Evolutionary conservation across 2,329 filamentous ascomycete genomes (phyloP).

Genomic region (Massarina eburnea): DNA sequence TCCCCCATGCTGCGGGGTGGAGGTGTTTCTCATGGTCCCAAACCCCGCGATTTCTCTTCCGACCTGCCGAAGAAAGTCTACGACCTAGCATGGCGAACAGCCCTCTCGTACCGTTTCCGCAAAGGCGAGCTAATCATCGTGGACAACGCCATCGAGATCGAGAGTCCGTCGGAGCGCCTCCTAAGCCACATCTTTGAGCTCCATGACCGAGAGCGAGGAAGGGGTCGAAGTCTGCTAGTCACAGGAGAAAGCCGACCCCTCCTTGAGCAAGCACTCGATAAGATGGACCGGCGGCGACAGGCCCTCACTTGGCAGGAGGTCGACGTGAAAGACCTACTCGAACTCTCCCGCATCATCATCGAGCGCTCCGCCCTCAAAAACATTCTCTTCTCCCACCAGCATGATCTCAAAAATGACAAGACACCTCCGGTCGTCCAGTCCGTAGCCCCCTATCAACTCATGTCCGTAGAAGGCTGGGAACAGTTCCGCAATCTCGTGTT

Average conservation of each 20-base stretch:
- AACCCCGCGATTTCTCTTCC: slow-evolving; percentile 87
- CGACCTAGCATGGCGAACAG: slow-evolving; percentile 92
- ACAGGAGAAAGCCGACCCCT: slow-evolving; percentile 43
- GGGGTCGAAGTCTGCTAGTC: slow-evolving; percentile 33
- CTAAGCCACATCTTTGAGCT: slow-evolving; percentile 68
- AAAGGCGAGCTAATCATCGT: slow-evolving; percentile 85
- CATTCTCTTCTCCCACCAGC: slow-evolving; percentile 57
- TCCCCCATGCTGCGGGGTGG: slow-evolving; percentile 81
- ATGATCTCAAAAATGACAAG: slow-evolving; percentile 31
- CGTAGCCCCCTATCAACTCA: slow-evolving; percentile 22
- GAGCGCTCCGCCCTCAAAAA: slow-evolving; percentile 77
- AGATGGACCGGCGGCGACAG: slow-evolving; percentile 68
- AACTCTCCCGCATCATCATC: slow-evolving; percentile 81
- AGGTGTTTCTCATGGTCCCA: slow-evolving; percentile 86
- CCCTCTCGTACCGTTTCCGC: slow-evolving; percentile 86
- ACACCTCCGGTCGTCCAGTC: slow-evolving; percentile 12
- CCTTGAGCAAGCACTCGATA: slow-evolving; percentile 67
- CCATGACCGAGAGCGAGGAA: slow-evolving; percentile 57
- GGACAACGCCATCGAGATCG: slow-evolving; percentile 73
- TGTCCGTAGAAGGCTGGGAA: slow-evolving; percentile 27
- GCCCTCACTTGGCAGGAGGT: slow-evolving; percentile 75
- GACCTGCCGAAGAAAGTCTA: slow-evolving; percentile 85
- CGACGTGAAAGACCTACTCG: slow-evolving; percentile 92
- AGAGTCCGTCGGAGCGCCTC: slow-evolving; percentile 63
- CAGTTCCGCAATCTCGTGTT: slow-evolving; percentile 30